Percentiles rank a stretch among this genome's conserved stretches.
phyloP scores from a whole-genome alignment of 176 grass and related monocot genomes.

The Aegilops umbellulata region DNA sequence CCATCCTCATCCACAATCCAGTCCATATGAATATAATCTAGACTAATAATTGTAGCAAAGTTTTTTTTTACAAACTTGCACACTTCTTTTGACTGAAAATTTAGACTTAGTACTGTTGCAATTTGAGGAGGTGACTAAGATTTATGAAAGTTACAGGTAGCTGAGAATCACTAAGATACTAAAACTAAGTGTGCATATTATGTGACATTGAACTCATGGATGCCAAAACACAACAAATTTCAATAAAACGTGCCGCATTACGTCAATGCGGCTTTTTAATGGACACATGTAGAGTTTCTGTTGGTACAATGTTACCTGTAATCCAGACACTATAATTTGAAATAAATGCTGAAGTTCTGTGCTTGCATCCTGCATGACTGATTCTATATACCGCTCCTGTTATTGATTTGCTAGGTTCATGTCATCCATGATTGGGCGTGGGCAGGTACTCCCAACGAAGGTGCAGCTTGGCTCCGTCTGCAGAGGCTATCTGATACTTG shows the following conservation, averaged over 20 bases:
- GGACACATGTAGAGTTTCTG: not conserved
- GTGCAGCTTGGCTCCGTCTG: constrained; percentile 92
- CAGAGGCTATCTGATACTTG: constrained; percentile 88
- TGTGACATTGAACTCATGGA: not conserved
- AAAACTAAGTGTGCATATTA: not conserved
- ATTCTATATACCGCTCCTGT: constrained; percentile 32
- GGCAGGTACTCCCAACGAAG: constrained; percentile 92
- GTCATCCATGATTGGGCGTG: constrained; percentile 99
- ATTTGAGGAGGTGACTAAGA: not conserved
- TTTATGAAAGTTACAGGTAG: not conserved
- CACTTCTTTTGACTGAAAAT: not conserved
- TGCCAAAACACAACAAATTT: not conserved
- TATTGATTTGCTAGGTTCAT: constrained; percentile 68
- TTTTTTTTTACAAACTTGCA: not conserved
- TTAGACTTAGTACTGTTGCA: not conserved
- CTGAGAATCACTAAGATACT: not conserved
- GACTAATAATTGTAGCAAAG: not conserved
- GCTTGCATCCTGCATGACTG: constrained; percentile 36
- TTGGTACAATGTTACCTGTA: not conserved
- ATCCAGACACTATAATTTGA: not conserved
- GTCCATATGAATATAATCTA: not conserved
- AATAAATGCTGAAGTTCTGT: constrained; percentile 2
- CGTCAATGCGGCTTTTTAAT: not conserved
- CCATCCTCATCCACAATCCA: not conserved
- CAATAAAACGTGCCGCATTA: not conserved